Evolutionary conservation across 768 basidiomycete genomes (phyloP).

Genomic region (Lactarius trivialis): DNA sequence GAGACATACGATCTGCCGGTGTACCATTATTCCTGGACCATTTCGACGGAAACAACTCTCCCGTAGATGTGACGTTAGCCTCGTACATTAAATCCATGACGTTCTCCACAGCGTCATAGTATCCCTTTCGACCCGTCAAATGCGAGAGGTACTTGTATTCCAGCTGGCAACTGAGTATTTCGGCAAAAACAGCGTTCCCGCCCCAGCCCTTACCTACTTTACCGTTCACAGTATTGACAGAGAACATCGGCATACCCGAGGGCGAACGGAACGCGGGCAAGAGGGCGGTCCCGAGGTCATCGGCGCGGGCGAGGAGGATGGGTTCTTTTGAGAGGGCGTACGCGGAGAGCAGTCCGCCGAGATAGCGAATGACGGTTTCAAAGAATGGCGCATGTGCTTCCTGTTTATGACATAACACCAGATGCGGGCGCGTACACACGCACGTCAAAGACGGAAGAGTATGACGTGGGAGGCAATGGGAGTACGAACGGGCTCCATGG

Average conservation of each 20-base stretch:
- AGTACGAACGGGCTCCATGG: conserved; percentile 34
- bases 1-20: conserved; percentile 40
- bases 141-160: conserved; percentile 87
- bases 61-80: conserved; percentile 35
- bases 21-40: conserved; percentile 46
- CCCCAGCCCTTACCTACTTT: conserved; percentile 28
- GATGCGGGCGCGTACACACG: not conserved
- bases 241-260: conserved; percentile 64
- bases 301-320: conserved; percentile 59
- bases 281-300: conserved; percentile 69
- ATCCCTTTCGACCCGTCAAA: conserved; percentile 61
- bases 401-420: conserved; percentile 12
- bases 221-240: conserved; percentile 56
- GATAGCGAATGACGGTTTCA: conserved; percentile 88
- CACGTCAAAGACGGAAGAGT: not conserved
- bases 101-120: conserved; percentile 48
- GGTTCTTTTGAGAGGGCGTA: conserved; percentile 66
- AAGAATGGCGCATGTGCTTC: conserved; percentile 49
- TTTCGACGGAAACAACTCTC: conserved; percentile 51
- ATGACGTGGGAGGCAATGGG: not conserved
- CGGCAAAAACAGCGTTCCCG: conserved; percentile 42
- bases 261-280: conserved; percentile 65
- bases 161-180: conserved; percentile 75
- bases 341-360: conserved; percentile 73
- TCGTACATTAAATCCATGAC: conserved; percentile 46